Percentiles rank a stretch among this genome's conserved stretches.
These are phyloP conservation scores for Podaxis sp. DNA, from an alignment of 768 basidiomycete genomes.

Conservation along the genomic window DNA sequence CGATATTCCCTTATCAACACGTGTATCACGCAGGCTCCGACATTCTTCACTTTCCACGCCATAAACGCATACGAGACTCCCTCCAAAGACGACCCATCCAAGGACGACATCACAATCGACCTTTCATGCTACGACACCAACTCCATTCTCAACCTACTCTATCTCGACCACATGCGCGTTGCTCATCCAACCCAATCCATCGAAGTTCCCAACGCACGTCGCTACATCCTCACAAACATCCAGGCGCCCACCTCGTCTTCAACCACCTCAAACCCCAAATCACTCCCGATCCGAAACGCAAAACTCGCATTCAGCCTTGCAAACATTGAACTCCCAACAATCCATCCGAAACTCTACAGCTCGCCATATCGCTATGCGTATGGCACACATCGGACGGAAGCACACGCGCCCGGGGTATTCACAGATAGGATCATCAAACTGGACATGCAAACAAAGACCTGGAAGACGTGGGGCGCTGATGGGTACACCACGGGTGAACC, in stretches of 20 bases:
- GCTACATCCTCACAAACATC: neutral
- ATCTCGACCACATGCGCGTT: conserved; percentile 8
- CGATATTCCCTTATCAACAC: neutral
- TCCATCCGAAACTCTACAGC: neutral
- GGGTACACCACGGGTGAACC: conserved; percentile 7
- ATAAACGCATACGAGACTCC: conserved; percentile 7
- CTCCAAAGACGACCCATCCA: neutral
- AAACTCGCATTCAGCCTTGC: neutral
- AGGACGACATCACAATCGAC: conserved; percentile 5
- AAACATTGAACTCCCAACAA: conserved; percentile 6
- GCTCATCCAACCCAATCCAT: neutral
- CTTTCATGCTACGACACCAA: conserved; percentile 4
- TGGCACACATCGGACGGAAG: conserved; percentile 1
- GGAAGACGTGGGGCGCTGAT: conserved; percentile 5
- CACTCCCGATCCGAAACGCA: neutral
- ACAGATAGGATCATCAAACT: conserved; percentile 8
- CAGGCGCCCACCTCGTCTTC: neutral
- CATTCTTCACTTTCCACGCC: conserved; percentile 8
- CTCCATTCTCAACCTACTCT: conserved; percentile 5
- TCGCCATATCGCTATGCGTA: conserved; percentile 4
- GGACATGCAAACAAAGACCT: neutral
- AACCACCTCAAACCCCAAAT: neutral
- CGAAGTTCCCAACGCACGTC: neutral
- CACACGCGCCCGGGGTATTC: conserved; percentile 3
- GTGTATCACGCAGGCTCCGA: neutral